Evolutionary conservation across 2,329 filamentous ascomycete genomes (phyloP).

Genomic region (Phialophora tarda): DNA sequence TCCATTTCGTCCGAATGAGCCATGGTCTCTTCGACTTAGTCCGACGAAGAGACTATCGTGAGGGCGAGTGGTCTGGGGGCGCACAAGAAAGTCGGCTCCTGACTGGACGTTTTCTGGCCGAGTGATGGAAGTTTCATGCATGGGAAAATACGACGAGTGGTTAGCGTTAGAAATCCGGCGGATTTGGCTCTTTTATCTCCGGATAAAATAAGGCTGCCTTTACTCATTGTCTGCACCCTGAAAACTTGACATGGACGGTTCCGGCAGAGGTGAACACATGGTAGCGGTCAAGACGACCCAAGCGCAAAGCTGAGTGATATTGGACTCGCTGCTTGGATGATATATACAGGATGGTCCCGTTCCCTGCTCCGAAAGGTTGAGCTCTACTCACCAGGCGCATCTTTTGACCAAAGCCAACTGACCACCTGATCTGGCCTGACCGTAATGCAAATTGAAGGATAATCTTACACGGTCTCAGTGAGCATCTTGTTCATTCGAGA

Average conservation of each 20-base stretch:
- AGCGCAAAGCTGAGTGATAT: conserved; percentile 3
- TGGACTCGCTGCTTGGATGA: conserved; percentile 1
- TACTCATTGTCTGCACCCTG: neutral
- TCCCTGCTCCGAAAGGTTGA: neutral
- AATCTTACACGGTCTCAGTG: conserved; percentile 84
- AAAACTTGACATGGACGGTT: neutral
- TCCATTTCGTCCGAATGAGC: neutral
- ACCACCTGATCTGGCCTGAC: neutral
- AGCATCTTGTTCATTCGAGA: conserved; percentile 99
- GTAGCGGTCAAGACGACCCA: neutral
- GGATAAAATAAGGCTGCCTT: neutral
- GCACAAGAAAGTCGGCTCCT: neutral
- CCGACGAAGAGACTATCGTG: neutral
- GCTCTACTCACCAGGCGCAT: neutral
- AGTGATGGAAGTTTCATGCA: neutral
- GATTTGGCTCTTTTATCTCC: neutral
- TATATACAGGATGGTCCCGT: conserved; percentile 3
- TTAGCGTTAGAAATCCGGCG: neutral
- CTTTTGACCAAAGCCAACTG: conserved; percentile 3
- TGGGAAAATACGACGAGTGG: neutral
- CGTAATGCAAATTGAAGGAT: conserved; percentile 1
- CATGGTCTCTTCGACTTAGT: neutral
- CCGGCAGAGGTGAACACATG: neutral
- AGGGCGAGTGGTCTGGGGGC: neutral
- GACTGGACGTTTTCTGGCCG: neutral